Base-by-base conservation (phyloP, 805 yeast species). In the Wickerhamomyces mucosus region DNA sequence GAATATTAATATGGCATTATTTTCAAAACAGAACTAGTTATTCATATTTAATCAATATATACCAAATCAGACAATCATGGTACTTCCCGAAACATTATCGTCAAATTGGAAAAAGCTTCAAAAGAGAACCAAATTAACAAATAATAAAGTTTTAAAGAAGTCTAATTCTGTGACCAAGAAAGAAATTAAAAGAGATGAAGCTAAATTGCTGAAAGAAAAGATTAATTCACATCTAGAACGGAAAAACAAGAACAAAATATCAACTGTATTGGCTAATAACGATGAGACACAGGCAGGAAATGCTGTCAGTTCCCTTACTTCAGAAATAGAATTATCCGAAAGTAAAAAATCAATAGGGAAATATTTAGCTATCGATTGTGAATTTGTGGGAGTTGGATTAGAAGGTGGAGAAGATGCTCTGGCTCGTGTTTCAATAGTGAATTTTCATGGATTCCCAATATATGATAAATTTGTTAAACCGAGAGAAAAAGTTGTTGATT, bases 341-440 rank as follows among this genome's bases (percentile, higher is more conserved):
- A 49, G 47, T 26, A 58, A 67, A 36, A 57, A 52, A 31, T 65
- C 67, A 27, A 60, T 75, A 1, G 96, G 96, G 2, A 79, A 70
- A 45, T 86, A 69, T 43, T 37, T 86, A 3, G 84, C 95, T 1
- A 72, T 88, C 38, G 97, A 88, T 56, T 86, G 96, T 60, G 97
- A 88, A 46, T 86, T 88, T 62, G 96, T 88, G 3, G 96, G 96
- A 9, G 78, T 81, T 3, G 96, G 95, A 0, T 71, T 69, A 5
- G 77, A 75, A 8, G 94, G 94, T 6, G 37, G 51, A 8, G 72
- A 65, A 28, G 75, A 85, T 5, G 89, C 77, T 2, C 60, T 88
- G 12, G 96, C 95, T 0, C 66, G 96, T 42, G 92, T 86, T 0
- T 84, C 96, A 0, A 60, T 88, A 10, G 96, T 88, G 4, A 85